phyloP scores from a whole-genome alignment of 148 eudicot genomes.

The Heliamphora exappendiculata region DNA sequence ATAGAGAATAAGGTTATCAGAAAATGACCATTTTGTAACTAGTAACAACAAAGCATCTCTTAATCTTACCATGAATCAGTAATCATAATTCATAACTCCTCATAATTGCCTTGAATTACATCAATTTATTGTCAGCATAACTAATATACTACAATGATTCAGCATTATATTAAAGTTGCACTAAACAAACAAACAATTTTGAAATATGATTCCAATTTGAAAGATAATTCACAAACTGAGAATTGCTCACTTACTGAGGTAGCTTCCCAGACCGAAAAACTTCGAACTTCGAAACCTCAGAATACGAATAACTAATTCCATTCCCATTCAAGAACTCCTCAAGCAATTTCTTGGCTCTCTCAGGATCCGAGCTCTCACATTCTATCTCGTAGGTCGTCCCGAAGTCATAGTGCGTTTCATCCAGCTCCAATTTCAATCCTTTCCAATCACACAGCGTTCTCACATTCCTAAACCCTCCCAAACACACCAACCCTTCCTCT shows the following conservation, averaged over 20 bases:
- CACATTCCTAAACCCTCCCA: conserved; percentile 72
- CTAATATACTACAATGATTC: background rate
- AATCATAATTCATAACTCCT: background rate
- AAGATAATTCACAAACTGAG: background rate
- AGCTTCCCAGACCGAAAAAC: conserved; percentile 46
- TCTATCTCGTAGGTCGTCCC: conserved; percentile 58
- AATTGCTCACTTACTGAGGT: conserved; percentile 13
- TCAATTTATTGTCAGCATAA: background rate
- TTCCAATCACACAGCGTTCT: conserved; percentile 54
- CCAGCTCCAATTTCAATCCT: conserved; percentile 51
- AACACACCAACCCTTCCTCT: conserved; percentile 29
- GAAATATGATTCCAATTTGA: too few species aligned
- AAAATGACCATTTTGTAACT: background rate
- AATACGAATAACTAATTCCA: conserved; percentile 45
- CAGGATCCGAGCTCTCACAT: conserved; percentile 47
- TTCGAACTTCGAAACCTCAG: conserved; percentile 40
- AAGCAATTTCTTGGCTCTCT: conserved; percentile 38
- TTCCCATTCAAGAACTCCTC: conserved; percentile 38
- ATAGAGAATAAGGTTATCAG: too few species aligned
- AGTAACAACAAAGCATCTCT: background rate
- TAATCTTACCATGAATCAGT: background rate
- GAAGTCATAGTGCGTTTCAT: conserved; percentile 47
- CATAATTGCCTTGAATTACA: background rate
- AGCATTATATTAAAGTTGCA: background rate
- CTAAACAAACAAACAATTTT: conserved; percentile 1